Base-by-base conservation (phyloP, 352 stramenopile genomes). In the Globisporangium recalcitrans region DNA sequence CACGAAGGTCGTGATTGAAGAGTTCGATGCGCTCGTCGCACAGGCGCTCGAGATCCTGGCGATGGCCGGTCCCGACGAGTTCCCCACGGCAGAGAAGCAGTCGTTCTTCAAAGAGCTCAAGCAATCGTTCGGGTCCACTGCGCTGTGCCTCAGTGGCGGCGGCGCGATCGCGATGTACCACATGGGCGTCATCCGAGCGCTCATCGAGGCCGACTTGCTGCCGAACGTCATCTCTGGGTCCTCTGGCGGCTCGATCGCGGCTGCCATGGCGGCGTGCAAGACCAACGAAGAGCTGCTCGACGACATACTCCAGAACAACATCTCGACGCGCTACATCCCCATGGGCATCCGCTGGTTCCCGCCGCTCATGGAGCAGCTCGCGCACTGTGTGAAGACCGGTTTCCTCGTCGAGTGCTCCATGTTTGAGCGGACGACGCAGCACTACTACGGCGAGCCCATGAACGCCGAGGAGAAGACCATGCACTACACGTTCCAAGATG, bases 81-180 rank as follows among this genome's bases (percentile, higher is more conserved):
- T 88, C 54, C 68, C 78, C 11, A 29, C 62, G 4, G 49, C 63
- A 1, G 73, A 91, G 40, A 90, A 85, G 52, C 31, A 65, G 29
- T 49, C 52, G 1, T 90, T 87, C 42, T 89, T 93, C 60, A 56
- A 73, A 5, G 72, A 75, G 26, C 68, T 87, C 32, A 83, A 87
- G 58, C 73, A 87, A n/a, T 85, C 94, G 57, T 91, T 97, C 56
- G 93, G 93, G 0, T 81, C 83, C 6, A 97, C 93, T 4, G 93
- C 91, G 14, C 69, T 98, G 14, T 97, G 94, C 74, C 72, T 98
- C 9, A 96, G 80, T 13, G 95, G 93, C 48, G 95, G 93, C 16
- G 93, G 93, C n/a, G 85, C 65, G 62, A 95, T 91, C 62, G 86
- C 90, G 1, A 98, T 98, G 92, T 98, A 98, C 65, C 95, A 98